These are phyloP conservation scores for Paraphaeosphaeria sporulosa DNA, from an alignment of 2,329 filamentous ascomycete genomes.

Conservation along the genomic window DNA sequence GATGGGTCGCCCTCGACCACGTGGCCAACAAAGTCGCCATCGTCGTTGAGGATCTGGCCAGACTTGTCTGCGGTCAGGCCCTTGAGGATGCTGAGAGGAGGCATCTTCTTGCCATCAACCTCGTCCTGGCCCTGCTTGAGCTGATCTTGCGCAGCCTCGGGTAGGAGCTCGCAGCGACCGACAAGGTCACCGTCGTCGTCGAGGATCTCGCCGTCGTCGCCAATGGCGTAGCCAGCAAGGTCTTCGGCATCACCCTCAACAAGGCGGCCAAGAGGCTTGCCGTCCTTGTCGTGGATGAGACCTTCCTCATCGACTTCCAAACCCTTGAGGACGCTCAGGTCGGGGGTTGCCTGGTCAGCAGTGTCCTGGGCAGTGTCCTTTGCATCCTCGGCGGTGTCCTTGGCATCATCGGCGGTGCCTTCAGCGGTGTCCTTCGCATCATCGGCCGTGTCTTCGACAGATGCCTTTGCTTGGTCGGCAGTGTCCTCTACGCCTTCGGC, in stretches of 20 bases:
- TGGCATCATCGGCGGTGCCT: background rate
- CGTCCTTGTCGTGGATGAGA: slow-evolving; percentile 59
- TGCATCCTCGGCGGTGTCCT: slow-evolving; percentile 31
- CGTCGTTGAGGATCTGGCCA: slow-evolving; percentile 59
- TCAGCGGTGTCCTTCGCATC: background rate
- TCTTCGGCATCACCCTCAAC: slow-evolving; percentile 62
- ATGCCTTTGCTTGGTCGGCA: slow-evolving; percentile 30
- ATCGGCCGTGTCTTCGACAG: background rate
- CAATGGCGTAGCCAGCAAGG: slow-evolving; percentile 60
- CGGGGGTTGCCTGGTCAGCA: slow-evolving; percentile 37
- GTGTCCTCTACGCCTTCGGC: slow-evolving; percentile 37
- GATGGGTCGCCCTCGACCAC: slow-evolving; percentile 58
- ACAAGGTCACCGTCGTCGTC: slow-evolving; percentile 64
- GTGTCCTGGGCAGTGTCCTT: background rate
- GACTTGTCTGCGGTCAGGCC: slow-evolving; percentile 56
- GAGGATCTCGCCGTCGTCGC: slow-evolving; percentile 63
- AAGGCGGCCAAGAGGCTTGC: slow-evolving; percentile 58
- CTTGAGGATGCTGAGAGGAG: slow-evolving; percentile 56
- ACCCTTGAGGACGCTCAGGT: slow-evolving; percentile 58
- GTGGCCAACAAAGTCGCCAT: slow-evolving; percentile 59
- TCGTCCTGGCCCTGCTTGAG: slow-evolving; percentile 48
- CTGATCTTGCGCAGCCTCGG: slow-evolving; percentile 54
- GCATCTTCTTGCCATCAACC: slow-evolving; percentile 41
- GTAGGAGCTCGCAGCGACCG: slow-evolving; percentile 60
- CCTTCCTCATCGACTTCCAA: slow-evolving; percentile 64